A percentile compares a stretch with the other conserved stretches of the same genome.
Evolutionary conservation across 2,329 filamentous ascomycete genomes (phyloP).

Genomic region (Aspergillus fumigatiaffinis): DNA sequence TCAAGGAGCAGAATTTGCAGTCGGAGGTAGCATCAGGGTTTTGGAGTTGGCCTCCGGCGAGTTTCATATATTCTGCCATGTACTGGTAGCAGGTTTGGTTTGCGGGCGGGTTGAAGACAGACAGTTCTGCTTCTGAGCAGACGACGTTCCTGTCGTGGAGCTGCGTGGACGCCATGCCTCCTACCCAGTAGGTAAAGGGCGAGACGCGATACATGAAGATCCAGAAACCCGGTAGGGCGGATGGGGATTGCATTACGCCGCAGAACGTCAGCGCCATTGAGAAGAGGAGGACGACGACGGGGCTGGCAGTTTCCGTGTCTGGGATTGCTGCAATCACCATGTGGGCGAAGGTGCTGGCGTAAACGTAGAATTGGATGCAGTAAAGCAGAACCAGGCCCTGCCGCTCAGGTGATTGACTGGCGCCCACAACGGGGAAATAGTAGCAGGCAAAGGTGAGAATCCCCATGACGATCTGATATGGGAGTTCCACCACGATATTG

Average conservation of each 20-base stretch:
- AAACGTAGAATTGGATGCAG: slow-evolving; percentile 70
- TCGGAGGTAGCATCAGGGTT: slow-evolving; percentile 46
- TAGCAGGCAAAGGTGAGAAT: slow-evolving; percentile 72
- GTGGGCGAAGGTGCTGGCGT: slow-evolving; percentile 73
- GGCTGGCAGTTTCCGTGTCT: slow-evolving; percentile 68
- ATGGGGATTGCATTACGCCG: slow-evolving; percentile 62
- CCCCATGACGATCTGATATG: slow-evolving; percentile 73
- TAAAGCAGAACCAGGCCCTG: slow-evolving; percentile 76
- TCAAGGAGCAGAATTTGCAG: slow-evolving; percentile 50
- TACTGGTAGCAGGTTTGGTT: slow-evolving; percentile 60
- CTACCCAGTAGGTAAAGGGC: slow-evolving; percentile 47
- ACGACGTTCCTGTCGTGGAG: slow-evolving; percentile 62
- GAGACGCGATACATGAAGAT: slow-evolving; percentile 59
- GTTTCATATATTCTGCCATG: slow-evolving; percentile 48
- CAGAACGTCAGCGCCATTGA: slow-evolving; percentile 77
- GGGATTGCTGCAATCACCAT: slow-evolving; percentile 73
- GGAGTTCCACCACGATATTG: slow-evolving; percentile 78
- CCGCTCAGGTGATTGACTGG: slow-evolving; percentile 59
- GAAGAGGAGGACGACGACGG: slow-evolving; percentile 71
- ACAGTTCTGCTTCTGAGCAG: slow-evolving; percentile 66
- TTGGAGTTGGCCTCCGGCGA: slow-evolving; percentile 52
- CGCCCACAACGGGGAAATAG: slow-evolving; percentile 71
- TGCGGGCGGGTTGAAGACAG: slow-evolving; percentile 58
- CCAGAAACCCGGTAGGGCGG: slow-evolving; percentile 67
- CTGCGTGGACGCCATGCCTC: slow-evolving; percentile 65